A percentile compares a stretch with the other conserved stretches of the same genome.
Evolutionary conservation across 768 basidiomycete genomes (phyloP).

Genomic region (Chiua virens): DNA sequence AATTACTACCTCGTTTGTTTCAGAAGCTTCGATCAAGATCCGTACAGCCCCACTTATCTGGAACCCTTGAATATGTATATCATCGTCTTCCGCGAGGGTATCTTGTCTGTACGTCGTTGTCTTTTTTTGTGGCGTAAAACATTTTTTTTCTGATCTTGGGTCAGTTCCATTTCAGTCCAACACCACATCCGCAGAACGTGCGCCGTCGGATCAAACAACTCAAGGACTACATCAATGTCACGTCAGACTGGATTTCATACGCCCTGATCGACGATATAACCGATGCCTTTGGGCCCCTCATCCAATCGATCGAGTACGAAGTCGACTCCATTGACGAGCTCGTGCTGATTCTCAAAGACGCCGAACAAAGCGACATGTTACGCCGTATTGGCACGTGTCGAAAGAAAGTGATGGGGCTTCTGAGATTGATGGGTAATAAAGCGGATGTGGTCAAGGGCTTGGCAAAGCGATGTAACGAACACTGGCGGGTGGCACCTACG

Average conservation of each 20-base stretch:
- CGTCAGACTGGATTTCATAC: conserved; percentile 99
- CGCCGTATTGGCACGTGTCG: conserved; percentile 95
- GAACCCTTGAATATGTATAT: conserved; percentile 99
- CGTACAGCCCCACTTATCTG: conserved; percentile 93
- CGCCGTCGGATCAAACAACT: conserved; percentile 98
- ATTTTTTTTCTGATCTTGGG: not conserved
- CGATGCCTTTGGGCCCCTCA: conserved; percentile 97
- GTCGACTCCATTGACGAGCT: conserved; percentile 99
- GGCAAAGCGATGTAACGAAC: conserved; percentile 97
- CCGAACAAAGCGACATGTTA: conserved; percentile 91
- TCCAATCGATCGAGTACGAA: conserved; percentile 98
- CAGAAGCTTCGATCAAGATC: conserved; percentile 98
- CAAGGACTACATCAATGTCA: conserved; percentile 98
- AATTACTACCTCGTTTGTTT: conserved; percentile 99
- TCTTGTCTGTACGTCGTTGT: conserved; percentile 69
- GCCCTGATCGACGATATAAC: conserved; percentile 99
- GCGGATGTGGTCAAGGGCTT: conserved; percentile 99
- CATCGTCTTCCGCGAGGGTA: conserved; percentile 97
- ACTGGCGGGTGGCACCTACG: conserved; percentile 97
- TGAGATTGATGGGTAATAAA: conserved; percentile 98
- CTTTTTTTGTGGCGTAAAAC: not conserved
- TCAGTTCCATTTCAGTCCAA: conserved; percentile 96
- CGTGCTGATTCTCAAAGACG: conserved; percentile 84
- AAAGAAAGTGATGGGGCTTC: conserved; percentile 98
- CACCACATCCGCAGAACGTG: conserved; percentile 97